Base-by-base conservation (phyloP, 208 protist genomes). In the Leptomonas seymouri region DNA sequence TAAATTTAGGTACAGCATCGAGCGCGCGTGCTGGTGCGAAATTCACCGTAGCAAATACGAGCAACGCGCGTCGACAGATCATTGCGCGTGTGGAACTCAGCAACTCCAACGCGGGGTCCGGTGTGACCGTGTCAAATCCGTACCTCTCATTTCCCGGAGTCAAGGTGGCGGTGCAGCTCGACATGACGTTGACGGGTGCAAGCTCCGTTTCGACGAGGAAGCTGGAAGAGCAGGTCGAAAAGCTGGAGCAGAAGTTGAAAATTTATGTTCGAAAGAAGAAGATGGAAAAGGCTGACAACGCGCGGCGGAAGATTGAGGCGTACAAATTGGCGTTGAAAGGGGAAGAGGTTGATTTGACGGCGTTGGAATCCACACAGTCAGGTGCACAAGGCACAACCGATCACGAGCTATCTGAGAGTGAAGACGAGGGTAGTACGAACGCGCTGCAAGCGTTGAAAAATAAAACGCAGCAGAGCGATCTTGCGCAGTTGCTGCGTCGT, bases 211-310 rank as follows among this genome's bases (percentile, higher is more conserved):
- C 84, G 12, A 84, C 83, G 36, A 71, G 88, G 4, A 93, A 93
- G 66, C 70, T 96, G 57, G 91, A 93, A 58, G 88, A 96, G 70
- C 80, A 94, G 69, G 93, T 96, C 59, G 91, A 96, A 61, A 93
- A 94, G 64, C 79, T 96, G 23, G 86, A 96, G 69, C 91, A 96
- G 56, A 96, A 96, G 65, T 50, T 96, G 23, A 92, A 93, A 54
- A 96, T 96, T 55, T 93, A 96, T 53, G 64, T 80, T 30, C 81
- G 91, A 21, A 96, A 96, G 41, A 93, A 94, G 61, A 96, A 96
- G 74, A 67, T 67, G n/a, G 86, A 96, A 31, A 96, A 96, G 62
- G 62, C 85, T 3, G 79, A 81, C 16, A 81, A 74, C 11, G 82
- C 86, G 25, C 75, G 76, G 54, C 77, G 79, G 21, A 86, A 89